These are phyloP conservation scores for Actinidia chinensis DNA, from an alignment of 179 eudicot species.

Conservation along the genomic window DNA sequence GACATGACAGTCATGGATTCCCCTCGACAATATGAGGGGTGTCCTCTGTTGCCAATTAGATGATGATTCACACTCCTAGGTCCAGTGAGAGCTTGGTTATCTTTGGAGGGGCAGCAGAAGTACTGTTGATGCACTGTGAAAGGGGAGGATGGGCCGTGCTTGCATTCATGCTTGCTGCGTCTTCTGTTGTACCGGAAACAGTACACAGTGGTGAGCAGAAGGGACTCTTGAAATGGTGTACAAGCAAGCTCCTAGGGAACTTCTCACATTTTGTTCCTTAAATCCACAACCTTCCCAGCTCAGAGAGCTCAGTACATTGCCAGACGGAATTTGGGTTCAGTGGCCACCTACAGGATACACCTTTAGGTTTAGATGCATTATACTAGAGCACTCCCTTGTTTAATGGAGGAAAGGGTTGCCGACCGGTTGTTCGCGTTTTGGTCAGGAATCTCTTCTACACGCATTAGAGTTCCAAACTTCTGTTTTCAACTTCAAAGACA, in stretches of 20 bases:
- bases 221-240: slow-evolving; percentile 95
- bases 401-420: slow-evolving; percentile 77
- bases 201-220: slow-evolving; percentile 79
- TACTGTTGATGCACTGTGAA: slow-evolving; percentile 90
- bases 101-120: slow-evolving; percentile 82
- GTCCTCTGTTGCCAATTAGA: slow-evolving; percentile 84
- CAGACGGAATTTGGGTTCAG: slow-evolving; percentile 59
- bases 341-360: slow-evolving; percentile 83
- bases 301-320: slow-evolving; percentile 93
- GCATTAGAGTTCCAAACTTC: slow-evolving; percentile 66
- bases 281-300: slow-evolving; percentile 91
- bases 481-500: slow-evolving; percentile 63
- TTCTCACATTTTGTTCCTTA: slow-evolving; percentile 74
- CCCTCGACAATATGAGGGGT: slow-evolving; percentile 86
- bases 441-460: slow-evolving; percentile 68
- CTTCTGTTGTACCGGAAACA: slow-evolving; percentile 84
- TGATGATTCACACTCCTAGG: slow-evolving; percentile 78
- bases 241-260: slow-evolving; percentile 90
- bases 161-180: slow-evolving; percentile 96
- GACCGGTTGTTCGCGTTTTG: slow-evolving; percentile 83
- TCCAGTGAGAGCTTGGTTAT: slow-evolving; percentile 95
- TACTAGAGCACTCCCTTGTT: slow-evolving; percentile 67
- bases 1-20: slow-evolving; percentile 98
- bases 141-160: slow-evolving; percentile 96
- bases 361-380: slow-evolving; percentile 73